Base-by-base conservation (phyloP, 2,329 filamentous ascomycete genomes). In the Colletotrichum aenigma region DNA sequence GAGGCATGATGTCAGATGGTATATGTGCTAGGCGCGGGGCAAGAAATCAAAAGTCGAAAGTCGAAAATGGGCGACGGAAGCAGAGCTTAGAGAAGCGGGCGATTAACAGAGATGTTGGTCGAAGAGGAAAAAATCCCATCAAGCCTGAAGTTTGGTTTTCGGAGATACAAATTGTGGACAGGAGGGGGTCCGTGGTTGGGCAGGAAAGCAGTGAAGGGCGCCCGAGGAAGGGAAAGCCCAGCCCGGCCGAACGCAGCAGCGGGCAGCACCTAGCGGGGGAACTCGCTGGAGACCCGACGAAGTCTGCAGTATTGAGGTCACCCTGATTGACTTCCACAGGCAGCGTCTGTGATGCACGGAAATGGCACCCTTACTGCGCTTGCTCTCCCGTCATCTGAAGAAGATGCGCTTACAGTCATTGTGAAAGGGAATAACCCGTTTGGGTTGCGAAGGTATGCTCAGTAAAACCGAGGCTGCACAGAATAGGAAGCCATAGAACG, bases 1-100 rank as follows among this genome's bases (percentile, higher is more conserved):
- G 82, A 82, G 86, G 83, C 86, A 87, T 87, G 82, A 82, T 87
- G 81, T 83, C 81, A 79, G 78, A 74, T 76, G 24, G 26, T 28
- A 24, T 34, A 34, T 21, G 28, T 52, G 70, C 24, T 43, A 30
- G 26, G n/a, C 73, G 69, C 69, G 73, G 55, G 55, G 69, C 43
- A 43, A 15, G 56, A 73, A 52, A 36, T 18, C 38, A 75, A 62
- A 16, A 55, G 38, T 34, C 18, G 18, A n/a, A 60, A 43, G 15
- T 64, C 24, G 26, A 34, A 16, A 21, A 38, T 28, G 28, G 61
- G 56, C 13, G 28, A 34, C 38, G 38, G 38, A n/a, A 30, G 43
- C 21, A 24, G 18, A 55, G 48, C 56, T 60, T 64, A 16, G 30
- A 56, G n/a, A 21, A 43, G 38, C 67, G 52, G 32, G 30, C 15